Evolutionary conservation across 306 rosid genomes (phyloP), one percentile per base, ranked within the genome.

Genomic region (Gleditsia sinensis): DNA sequence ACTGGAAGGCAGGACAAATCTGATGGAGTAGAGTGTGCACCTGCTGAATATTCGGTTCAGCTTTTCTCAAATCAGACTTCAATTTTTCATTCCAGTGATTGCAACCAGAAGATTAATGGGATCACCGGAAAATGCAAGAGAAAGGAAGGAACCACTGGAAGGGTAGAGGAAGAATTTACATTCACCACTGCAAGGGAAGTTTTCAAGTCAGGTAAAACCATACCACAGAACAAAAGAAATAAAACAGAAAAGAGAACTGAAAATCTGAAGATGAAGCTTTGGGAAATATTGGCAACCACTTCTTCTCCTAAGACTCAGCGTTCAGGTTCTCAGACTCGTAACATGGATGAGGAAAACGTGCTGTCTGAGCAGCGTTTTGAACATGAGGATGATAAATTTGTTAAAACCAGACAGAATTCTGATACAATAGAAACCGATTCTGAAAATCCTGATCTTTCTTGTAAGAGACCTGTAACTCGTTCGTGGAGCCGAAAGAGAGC

Each of bases 341-440:
- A 76, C 53, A 69, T 57, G 54, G 86, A 62, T 53, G 81, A 43
- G 70, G 85, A 76, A 58, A 48, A 67, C 49, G 72, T 78, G 58
- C 77, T 71, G 25, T 79, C 76, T 8, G 81, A 83, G 84, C 86
- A 78, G 55, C 67, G 32, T 57, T 40, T 83, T 81, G 82, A 71
- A 64, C 84, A 74, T 69, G 74, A 75, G 73, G 88, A 68, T 74
- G 79, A 66, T 46, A 60, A 54, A 53, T 80, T 72, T 57, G 82
- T 76, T 70, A 81, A 78, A 76, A 40, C 69, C 39, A 85, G 74
- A 69, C 93, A 90, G 58, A 87, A 81, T 75, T 94, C 99, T 0
- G 97, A 94, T 79, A 78, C 93, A 16, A 92, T 92, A 75, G 99
- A 92, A 87, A 86, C 93, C 42, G 97, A 90, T 80, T 92, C 97